These are phyloP conservation scores for Aschersonia sp. DNA, from an alignment of 2,329 filamentous ascomycete genomes.

Conservation along the genomic window DNA sequence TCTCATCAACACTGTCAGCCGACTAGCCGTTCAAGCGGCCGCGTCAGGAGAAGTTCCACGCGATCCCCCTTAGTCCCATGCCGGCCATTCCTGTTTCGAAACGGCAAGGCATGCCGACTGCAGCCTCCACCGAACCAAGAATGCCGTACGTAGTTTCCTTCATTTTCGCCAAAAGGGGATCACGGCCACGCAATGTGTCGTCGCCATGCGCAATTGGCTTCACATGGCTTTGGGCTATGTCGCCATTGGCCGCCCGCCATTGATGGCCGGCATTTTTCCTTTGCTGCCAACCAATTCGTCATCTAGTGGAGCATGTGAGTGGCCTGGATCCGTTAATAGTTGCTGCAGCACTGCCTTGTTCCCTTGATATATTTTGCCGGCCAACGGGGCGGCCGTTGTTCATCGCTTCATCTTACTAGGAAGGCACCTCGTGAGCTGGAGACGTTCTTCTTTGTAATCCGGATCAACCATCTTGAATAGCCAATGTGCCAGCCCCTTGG, in stretches of 20 bases:
- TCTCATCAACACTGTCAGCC: background rate
- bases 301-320: too few species aligned
- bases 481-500: constrained; percentile 30
- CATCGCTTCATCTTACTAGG: constrained; percentile 9
- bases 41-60: background rate
- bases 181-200: too few species aligned
- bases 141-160: background rate
- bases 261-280: too few species aligned
- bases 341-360: too few species aligned
- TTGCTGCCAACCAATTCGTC: too few species aligned
- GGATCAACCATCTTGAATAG: constrained; percentile 6
- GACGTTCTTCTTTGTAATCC: constrained; percentile 6
- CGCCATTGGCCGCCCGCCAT: too few species aligned
- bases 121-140: background rate
- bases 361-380: too few species aligned
- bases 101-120: background rate
- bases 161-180: background rate
- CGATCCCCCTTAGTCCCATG: background rate
- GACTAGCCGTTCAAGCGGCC: background rate
- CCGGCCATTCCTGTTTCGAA: background rate
- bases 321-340: too few species aligned
- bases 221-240: too few species aligned
- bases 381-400: too few species aligned
- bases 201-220: too few species aligned
- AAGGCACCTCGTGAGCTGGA: constrained; percentile 10